phyloP scores from a whole-genome alignment of 768 basidiomycete genomes.

The Lepiota venenata region DNA sequence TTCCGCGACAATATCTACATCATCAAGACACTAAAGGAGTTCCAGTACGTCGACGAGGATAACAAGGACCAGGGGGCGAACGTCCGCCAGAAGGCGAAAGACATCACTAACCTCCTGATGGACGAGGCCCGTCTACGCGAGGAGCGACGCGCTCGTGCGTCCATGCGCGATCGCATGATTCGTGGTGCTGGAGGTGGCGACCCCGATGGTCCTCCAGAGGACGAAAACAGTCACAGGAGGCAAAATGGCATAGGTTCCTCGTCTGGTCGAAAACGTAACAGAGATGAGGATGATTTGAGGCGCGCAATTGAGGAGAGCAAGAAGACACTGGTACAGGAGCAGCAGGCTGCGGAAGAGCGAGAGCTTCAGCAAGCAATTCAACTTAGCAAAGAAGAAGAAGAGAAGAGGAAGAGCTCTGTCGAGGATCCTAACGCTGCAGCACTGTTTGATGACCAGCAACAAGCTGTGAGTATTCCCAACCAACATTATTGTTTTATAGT shows the following conservation, averaged over 20 bases:
- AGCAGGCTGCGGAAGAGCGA: slow-evolving; percentile 70
- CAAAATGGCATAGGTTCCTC: slow-evolving; percentile 13
- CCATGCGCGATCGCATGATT: slow-evolving; percentile 95
- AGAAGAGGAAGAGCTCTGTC: slow-evolving; percentile 61
- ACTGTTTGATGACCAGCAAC: slow-evolving; percentile 85
- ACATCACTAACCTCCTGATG: slow-evolving; percentile 90
- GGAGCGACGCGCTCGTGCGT: slow-evolving; percentile 78
- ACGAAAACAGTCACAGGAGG: slow-evolving; percentile 44
- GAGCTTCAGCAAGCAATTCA: slow-evolving; percentile 82
- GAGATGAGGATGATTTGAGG: slow-evolving; percentile 81
- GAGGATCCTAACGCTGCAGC: slow-evolving; percentile 71
- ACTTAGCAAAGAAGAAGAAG: slow-evolving; percentile 91
- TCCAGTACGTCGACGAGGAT: slow-evolving; percentile 93
- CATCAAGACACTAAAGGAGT: slow-evolving; percentile 98
- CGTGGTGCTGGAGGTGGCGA: slow-evolving; percentile 44
- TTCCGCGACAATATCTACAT: slow-evolving; percentile 97
- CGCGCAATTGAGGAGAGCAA: slow-evolving; percentile 92
- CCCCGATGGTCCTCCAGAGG: slow-evolving; percentile 18
- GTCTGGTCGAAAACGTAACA: slow-evolving; percentile 30
- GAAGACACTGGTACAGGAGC: slow-evolving; percentile 65
- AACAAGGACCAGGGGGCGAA: slow-evolving; percentile 99
- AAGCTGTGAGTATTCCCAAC: slow-evolving; percentile 52
- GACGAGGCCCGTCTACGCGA: slow-evolving; percentile 84
- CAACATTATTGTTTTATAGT: not conserved
- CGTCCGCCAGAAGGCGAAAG: slow-evolving; percentile 95